Base-by-base conservation (phyloP, 2,329 filamentous ascomycete genomes). In the Aspergillus pseudoglaucus region DNA sequence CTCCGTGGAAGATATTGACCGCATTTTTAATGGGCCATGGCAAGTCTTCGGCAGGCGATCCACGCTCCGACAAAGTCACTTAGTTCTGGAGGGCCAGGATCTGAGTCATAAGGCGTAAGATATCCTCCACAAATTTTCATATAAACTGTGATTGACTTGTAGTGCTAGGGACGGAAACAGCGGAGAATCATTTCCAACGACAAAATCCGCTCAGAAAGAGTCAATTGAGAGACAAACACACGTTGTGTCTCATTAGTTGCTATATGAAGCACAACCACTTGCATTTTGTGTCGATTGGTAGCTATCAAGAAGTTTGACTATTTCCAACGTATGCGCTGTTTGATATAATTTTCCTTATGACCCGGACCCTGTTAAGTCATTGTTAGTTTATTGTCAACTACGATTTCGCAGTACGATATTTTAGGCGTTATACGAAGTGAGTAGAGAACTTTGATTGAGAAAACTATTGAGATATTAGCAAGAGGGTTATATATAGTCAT, bases 1-100 rank as follows among this genome's bases (percentile, higher is more conserved):
- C 6, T 46, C 37, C 5, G 53, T 72, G 6, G 70, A 74, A 50
- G 58, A 73, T 47, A 63, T 72, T 12, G 66, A 72, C 30, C 49
- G 51, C 6, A 46, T 72, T 5, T 72, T 72, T 50, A 56, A 59
- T 20, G 65, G 61, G 1, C 55, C 64, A 23, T 48, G 42, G 42
- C 27, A 12, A 14, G 22, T 43, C n/a, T 10, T 15, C 8, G 18
- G 25, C n/a, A 43, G 15, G n/a, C 22, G 41, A 5, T 10, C 20
- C 10, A 43, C 22, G n/a, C 17, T 8, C 39, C n/a, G 39, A 41
- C 8, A n/a, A 22, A 6, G 5, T 15, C 6, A 10, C 12, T 30
- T 23, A 7, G 22, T 43, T 15, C 17, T 43, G 22, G 41, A 43
- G 25, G 41, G 41, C 9, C 41, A 43, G 23, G 41, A 43, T 9